phyloP scores from a whole-genome alignment of 2,329 filamentous ascomycete genomes.

The Fusarium ramigenum region DNA sequence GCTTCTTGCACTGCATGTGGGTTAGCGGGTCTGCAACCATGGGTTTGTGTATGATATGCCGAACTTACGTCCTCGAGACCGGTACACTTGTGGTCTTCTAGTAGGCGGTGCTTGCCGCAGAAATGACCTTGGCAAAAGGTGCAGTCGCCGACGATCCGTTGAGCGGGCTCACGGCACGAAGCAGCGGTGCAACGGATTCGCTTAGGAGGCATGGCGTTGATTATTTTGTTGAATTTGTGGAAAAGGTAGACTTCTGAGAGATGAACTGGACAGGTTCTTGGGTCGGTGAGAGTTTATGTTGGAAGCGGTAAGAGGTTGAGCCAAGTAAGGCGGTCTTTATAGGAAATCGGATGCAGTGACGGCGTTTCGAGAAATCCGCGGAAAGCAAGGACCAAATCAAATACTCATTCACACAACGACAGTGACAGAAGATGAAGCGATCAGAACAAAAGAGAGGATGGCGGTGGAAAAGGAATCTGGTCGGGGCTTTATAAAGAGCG shows the following conservation, averaged over 20 bases:
- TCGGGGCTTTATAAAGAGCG: constrained; percentile 40
- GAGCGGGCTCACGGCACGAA: constrained; percentile 86
- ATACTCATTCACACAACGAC: constrained; percentile 31
- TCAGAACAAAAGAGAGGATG: background rate
- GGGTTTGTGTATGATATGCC: background rate
- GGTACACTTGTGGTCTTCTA: constrained; percentile 93
- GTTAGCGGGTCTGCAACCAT: constrained; percentile 1
- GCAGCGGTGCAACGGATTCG: constrained; percentile 89
- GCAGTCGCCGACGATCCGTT: constrained; percentile 96
- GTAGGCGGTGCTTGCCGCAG: constrained; percentile 91
- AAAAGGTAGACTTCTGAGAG: background rate
- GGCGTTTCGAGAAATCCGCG: constrained; percentile 17
- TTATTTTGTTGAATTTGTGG: constrained; percentile 3
- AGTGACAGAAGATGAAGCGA: constrained; percentile 25
- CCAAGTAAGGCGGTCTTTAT: background rate
- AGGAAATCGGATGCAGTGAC: constrained; percentile 22
- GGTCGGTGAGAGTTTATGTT: constrained; percentile 22
- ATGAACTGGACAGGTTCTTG: constrained; percentile 8
- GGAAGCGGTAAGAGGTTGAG: constrained; percentile 22
- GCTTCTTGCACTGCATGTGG: constrained; percentile 82
- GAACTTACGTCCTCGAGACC: constrained; percentile 84
- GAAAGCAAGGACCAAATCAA: constrained; percentile 25
- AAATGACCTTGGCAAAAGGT: constrained; percentile 93
- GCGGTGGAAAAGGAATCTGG: constrained; percentile 11
- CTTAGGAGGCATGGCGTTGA: constrained; percentile 69